phyloP scores from a whole-genome alignment of 1,139 yeast species.

The Yamadazyma mexicana region DNA sequence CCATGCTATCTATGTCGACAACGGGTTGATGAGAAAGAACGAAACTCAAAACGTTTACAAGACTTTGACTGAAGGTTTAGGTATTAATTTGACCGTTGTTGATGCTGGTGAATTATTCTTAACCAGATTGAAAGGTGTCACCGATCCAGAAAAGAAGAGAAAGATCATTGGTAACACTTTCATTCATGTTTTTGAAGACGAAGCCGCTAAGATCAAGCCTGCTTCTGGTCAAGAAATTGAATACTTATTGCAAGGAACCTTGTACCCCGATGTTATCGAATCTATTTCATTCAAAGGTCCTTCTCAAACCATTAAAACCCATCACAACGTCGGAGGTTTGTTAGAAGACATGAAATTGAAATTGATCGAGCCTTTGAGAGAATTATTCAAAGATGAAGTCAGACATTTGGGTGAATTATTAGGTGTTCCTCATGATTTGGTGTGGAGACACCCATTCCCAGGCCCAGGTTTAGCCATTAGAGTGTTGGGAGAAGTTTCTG shows the following conservation, averaged over 20 bases:
- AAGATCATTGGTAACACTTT: slow-evolving; percentile 98
- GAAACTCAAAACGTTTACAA: slow-evolving; percentile 87
- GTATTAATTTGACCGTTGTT: slow-evolving; percentile 90
- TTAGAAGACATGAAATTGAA: slow-evolving; percentile 97
- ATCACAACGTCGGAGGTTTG: slow-evolving; percentile 98
- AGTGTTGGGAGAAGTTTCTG: slow-evolving; percentile 94
- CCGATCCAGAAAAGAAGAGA: slow-evolving; percentile 99
- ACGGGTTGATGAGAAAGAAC: slow-evolving; percentile 94
- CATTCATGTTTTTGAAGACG: slow-evolving; percentile 94
- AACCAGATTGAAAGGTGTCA: slow-evolving; percentile 82
- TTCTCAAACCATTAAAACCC: slow-evolving; percentile 98
- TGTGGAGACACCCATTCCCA: slow-evolving; percentile 99
- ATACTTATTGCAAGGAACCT: slow-evolving; percentile 92
- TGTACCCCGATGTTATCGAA: slow-evolving; percentile 98
- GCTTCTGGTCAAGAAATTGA: slow-evolving; percentile 88
- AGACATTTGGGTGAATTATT: slow-evolving; percentile 91
- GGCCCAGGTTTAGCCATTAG: slow-evolving; percentile 99
- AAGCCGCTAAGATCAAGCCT: slow-evolving; percentile 90
- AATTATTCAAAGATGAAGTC: slow-evolving; percentile 97
- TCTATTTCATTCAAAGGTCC: slow-evolving; percentile 99
- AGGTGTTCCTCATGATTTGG: slow-evolving; percentile 95
- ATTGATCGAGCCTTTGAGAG: slow-evolving; percentile 97
- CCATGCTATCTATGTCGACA: slow-evolving; percentile 97
- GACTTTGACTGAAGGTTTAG: slow-evolving; percentile 88
- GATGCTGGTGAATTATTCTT: slow-evolving; percentile 93